A percentile compares a stretch with the other conserved stretches of the same genome.
Evolutionary conservation across 805 yeast species (phyloP).

Genomic region (Metschnikowia aberdeeniae): DNA sequence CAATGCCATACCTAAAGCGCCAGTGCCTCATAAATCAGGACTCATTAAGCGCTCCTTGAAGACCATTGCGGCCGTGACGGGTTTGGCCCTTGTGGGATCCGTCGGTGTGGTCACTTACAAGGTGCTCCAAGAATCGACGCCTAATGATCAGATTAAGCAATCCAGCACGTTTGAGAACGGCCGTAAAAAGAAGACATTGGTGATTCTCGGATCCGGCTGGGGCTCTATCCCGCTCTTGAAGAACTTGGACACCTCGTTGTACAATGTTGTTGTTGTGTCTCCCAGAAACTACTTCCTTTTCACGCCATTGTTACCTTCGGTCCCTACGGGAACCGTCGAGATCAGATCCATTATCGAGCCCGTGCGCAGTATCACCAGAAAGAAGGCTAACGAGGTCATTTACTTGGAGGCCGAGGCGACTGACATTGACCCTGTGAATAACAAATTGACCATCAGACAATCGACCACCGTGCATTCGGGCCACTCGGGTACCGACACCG

Average conservation of each 20-base stretch:
- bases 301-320: slow-evolving; percentile 93
- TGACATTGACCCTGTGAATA: slow-evolving; percentile 68
- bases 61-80: slow-evolving; percentile 44
- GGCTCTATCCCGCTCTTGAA: slow-evolving; percentile 84
- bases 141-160: slow-evolving; percentile 58
- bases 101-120: slow-evolving; percentile 48
- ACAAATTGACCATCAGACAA: slow-evolving; percentile 61
- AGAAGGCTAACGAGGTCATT: slow-evolving; percentile 68
- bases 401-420: slow-evolving; percentile 91
- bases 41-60: slow-evolving; percentile 43
- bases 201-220: slow-evolving; percentile 91
- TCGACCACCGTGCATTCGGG: slow-evolving; percentile 53
- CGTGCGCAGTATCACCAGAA: slow-evolving; percentile 79
- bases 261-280: slow-evolving; percentile 84
- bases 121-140: slow-evolving; percentile 59
- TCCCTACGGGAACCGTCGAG: slow-evolving; percentile 92
- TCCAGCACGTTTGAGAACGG: slow-evolving; percentile 53
- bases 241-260: slow-evolving; percentile 77
- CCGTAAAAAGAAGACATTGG: slow-evolving; percentile 65
- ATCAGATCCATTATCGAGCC: slow-evolving; percentile 91
- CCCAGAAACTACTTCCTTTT: slow-evolving; percentile 94
- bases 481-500: slow-evolving; percentile 48
- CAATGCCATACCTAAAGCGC: slow-evolving; percentile 14
- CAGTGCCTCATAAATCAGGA: slow-evolving; percentile 19
- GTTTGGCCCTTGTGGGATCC: slow-evolving; percentile 51